These are phyloP conservation scores for Ophiobolus disseminans DNA, from an alignment of 2,329 filamentous ascomycete species.

Conservation along the genomic window DNA sequence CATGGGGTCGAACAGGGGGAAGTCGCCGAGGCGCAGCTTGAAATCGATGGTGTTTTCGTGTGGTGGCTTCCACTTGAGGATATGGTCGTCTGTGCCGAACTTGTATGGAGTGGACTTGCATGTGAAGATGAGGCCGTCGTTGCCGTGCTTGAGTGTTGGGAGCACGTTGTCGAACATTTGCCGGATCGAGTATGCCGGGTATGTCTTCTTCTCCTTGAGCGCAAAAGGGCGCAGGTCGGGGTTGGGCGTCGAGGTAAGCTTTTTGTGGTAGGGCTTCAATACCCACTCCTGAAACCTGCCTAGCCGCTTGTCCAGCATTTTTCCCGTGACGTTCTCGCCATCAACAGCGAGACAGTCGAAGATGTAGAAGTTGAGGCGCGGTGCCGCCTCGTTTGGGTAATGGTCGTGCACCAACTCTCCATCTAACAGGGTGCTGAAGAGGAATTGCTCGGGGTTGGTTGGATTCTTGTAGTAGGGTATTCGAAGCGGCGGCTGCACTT, in stretches of 20 bases:
- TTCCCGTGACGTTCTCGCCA: slow-evolving; percentile 74
- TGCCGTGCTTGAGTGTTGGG: slow-evolving; percentile 85
- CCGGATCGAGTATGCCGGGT: slow-evolving; percentile 80
- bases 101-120: slow-evolving; percentile 86
- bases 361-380: slow-evolving; percentile 80
- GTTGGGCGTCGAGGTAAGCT: slow-evolving; percentile 60
- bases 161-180: slow-evolving; percentile 86
- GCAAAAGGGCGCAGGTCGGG: slow-evolving; percentile 69
- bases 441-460: slow-evolving; percentile 66
- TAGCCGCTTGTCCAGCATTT: slow-evolving; percentile 85
- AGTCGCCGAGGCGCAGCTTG: slow-evolving; percentile 74
- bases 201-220: slow-evolving; percentile 86
- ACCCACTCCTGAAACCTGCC: slow-evolving; percentile 84
- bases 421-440: slow-evolving; percentile 83
- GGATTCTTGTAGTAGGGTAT: slow-evolving; percentile 75
- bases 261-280: slow-evolving; percentile 69
- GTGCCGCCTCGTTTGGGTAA: slow-evolving; percentile 67
- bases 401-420: slow-evolving; percentile 91
- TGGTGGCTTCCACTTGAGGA: slow-evolving; percentile 97
- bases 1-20: slow-evolving; percentile 74
- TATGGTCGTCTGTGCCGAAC: slow-evolving; percentile 89
- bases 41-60: slow-evolving; percentile 97
- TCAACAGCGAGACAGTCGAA: slow-evolving; percentile 92
- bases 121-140: slow-evolving; percentile 98
- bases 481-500: slow-evolving; percentile 74